A percentile compares a stretch with the other conserved stretches of the same genome.
Conservation (phyloP, 441 rosid species). For the Theobroma grandiflorum region DNA sequence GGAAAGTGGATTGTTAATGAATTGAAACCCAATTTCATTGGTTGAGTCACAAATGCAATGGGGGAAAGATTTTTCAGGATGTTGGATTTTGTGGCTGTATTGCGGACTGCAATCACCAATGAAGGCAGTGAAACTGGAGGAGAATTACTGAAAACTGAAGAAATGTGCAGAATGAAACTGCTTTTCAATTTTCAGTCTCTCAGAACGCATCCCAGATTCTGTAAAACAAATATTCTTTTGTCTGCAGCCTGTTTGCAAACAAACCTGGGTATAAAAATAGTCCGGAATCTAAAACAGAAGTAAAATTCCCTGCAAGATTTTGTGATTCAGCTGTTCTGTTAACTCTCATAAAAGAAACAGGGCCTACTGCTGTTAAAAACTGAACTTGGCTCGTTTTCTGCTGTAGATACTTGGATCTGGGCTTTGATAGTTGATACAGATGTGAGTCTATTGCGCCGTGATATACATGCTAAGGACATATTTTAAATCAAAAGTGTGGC, state of each 20-base stretch:
- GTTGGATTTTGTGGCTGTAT: neutral
- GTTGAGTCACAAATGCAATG: neutral
- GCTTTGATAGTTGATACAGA: slow-evolving; percentile 14
- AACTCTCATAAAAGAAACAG: neutral
- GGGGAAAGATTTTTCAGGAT: neutral
- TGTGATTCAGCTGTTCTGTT: neutral
- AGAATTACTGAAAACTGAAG: neutral
- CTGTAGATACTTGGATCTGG: neutral
- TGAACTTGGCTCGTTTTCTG: slow-evolving; percentile 1
- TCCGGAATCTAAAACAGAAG: neutral
- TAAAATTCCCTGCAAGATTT: slow-evolving; percentile 10
- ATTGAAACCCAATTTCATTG: neutral
- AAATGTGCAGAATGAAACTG: neutral
- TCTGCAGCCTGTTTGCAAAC: neutral
- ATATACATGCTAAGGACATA: neutral
- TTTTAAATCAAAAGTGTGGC: neutral
- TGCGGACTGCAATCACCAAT: neutral
- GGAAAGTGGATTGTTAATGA: neutral
- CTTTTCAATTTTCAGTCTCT: neutral
- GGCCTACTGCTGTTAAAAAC: neutral
- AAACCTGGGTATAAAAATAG: neutral
- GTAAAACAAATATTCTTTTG: neutral
- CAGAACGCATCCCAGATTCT: neutral
- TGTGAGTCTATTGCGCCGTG: neutral
- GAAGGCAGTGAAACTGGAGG: neutral